Base-by-base conservation (phyloP, 2,329 filamentous ascomycete species). In the Periconia sp. region DNA sequence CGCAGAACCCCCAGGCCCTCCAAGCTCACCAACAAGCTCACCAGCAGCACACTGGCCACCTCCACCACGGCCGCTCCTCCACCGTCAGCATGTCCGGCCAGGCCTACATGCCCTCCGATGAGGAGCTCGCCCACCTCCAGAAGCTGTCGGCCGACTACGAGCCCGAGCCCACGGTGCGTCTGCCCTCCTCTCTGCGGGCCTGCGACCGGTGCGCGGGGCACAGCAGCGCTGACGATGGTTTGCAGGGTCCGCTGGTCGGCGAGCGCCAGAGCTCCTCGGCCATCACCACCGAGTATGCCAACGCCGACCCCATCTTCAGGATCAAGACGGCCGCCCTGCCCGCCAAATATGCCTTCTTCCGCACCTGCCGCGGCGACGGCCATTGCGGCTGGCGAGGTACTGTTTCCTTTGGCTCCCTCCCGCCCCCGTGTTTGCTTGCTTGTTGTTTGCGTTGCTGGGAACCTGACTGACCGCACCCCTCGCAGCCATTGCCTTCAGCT, bases 341-440 rank as follows among this genome's bases (percentile, higher is more conserved):
- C 5, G 80, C 86, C 59, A 89, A 87, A 43, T 96, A 95, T 70
- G 88, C 89, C 15, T 86, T 91, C 66, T 96, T 92, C 66, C 89
- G 94, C 41, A 86, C 86, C 9, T 84, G 96, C 68, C 86, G 88
- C 70, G 92, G 94, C 39, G 92, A 97, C 73, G 94, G 94, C 46
- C 95, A 95, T 68, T 97, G 94, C 73, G 94, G 92, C 62, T 97
- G 94, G 92, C 84, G 92, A 86, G 94, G 92, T 96, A 79, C 52
- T 53, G 39, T 26, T 25, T 6, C 31, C n/a, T 11, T 35, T 18
- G 31, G n/a, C 25, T 4, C 13, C 16, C 30, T 22, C 44, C 40
- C 33, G 26, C 23, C 34, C 28, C 15, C 31, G 28, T 35, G 36
- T 37, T 12, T 25, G 28, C 21, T 46, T 10, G 16, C 16, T 31